Conservation (phyloP, 768 basidiomycete species). For the Boletales sp. region DNA sequence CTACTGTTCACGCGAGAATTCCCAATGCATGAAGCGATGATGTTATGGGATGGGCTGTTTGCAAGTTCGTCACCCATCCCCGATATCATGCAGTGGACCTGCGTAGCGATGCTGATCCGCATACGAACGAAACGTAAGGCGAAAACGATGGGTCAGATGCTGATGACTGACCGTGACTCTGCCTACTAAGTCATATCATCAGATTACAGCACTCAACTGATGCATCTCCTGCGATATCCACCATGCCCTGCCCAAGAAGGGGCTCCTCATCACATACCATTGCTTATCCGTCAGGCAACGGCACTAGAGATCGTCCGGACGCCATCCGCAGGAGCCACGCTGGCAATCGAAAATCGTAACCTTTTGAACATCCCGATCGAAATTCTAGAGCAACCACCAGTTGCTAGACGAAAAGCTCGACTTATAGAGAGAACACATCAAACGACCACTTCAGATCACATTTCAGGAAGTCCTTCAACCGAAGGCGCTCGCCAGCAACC, state of each 20-base stretch:
- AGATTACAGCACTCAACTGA: slow-evolving; percentile 85
- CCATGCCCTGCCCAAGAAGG: slow-evolving; percentile 33
- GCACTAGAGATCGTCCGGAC: slow-evolving; percentile 72
- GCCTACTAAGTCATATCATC: slow-evolving; percentile 75
- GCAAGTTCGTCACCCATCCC: slow-evolving; percentile 74
- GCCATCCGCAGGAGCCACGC: slow-evolving; percentile 69
- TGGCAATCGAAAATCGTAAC: slow-evolving; percentile 81
- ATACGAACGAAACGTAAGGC: slow-evolving; percentile 87
- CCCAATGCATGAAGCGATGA: slow-evolving; percentile 72
- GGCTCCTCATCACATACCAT: slow-evolving; percentile 52
- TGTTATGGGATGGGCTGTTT: slow-evolving; percentile 95
- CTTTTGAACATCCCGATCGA: slow-evolving; percentile 71
- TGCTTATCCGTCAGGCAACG: slow-evolving; percentile 83
- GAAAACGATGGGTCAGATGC: neutral
- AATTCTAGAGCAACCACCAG: slow-evolving; percentile 45
- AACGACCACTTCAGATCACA: slow-evolving; percentile 16
- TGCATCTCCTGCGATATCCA: slow-evolving; percentile 84
- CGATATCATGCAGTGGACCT: slow-evolving; percentile 79
- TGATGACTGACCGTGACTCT: slow-evolving; percentile 12
- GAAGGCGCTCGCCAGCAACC: slow-evolving; percentile 40
- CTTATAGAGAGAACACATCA: slow-evolving; percentile 31
- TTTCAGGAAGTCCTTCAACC: slow-evolving; percentile 17
- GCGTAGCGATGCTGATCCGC: slow-evolving; percentile 92
- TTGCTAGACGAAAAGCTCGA: slow-evolving; percentile 35
- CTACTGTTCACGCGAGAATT: slow-evolving; percentile 94